Conservation (phyloP, 257 asterid species). For the Rehmannia glutinosa region DNA sequence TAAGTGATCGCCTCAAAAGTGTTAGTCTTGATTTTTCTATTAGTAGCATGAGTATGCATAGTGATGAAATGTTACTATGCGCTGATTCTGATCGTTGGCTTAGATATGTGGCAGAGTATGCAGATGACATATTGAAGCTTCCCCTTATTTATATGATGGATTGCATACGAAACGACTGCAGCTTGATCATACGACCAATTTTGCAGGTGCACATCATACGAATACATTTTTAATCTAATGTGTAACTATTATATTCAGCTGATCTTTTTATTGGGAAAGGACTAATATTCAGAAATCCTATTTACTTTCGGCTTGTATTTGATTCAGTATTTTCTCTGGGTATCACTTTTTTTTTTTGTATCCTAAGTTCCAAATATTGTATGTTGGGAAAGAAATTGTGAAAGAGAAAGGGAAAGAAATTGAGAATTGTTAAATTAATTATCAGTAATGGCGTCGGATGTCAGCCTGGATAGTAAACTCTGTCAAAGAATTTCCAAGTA, state of each 20-base stretch:
- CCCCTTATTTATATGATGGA: constrained; percentile 91
- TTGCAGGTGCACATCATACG: constrained; percentile 51
- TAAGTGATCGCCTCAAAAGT: background rate
- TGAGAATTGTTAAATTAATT: background rate
- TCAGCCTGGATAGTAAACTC: background rate
- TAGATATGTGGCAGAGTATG: constrained; percentile 60
- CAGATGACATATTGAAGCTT: constrained; percentile 41
- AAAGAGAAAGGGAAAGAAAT: background rate
- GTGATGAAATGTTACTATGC: constrained; percentile 2
- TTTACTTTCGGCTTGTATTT: background rate
- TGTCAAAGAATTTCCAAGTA: background rate
- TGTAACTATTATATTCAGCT: constrained; percentile 4
- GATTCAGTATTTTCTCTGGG: background rate
- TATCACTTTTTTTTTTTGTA: background rate
- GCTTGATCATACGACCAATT: constrained; percentile 50
- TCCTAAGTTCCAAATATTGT: background rate
- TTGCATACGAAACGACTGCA: constrained; percentile 85
- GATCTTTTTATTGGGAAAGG: constrained; percentile 4
- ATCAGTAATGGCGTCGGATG: background rate
- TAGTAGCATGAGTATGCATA: background rate
- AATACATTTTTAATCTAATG: background rate
- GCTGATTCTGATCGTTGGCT: constrained; percentile 44
- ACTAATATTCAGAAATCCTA: background rate
- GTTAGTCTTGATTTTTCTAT: background rate
- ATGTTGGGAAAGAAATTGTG: background rate